phyloP scores from a whole-genome alignment of 768 basidiomycete species.

The Tylopilus sp. region DNA sequence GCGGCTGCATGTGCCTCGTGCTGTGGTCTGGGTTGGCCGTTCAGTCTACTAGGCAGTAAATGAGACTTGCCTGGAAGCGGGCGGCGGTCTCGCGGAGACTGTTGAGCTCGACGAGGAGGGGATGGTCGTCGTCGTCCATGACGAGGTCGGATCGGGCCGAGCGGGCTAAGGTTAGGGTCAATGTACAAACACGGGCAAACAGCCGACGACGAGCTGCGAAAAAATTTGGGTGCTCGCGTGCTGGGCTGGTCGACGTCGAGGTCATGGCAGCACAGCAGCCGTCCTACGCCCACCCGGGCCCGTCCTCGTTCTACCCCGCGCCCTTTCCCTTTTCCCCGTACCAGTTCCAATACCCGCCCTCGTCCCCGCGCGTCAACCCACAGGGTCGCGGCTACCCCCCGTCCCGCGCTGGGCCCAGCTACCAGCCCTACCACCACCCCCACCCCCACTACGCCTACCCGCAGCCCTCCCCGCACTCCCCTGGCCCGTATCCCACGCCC shows the following conservation, averaged over 20 bases:
- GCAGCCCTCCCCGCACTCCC: conserved; percentile 29
- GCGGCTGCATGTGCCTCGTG: conserved; percentile 68
- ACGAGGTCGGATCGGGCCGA: not conserved
- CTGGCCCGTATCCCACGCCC: conserved; percentile 24
- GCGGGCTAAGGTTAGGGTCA: conserved; percentile 20
- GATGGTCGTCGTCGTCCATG: conserved; percentile 31
- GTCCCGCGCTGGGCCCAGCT: conserved; percentile 37
- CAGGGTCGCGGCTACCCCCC: conserved; percentile 35
- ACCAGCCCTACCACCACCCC: conserved; percentile 36
- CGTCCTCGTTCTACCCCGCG: conserved; percentile 28
- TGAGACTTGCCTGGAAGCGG: conserved; percentile 45
- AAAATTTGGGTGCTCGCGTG: conserved; percentile 15
- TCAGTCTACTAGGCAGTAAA: not conserved
- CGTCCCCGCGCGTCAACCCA: conserved; percentile 31
- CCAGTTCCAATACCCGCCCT: conserved; percentile 40
- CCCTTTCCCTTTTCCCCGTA: conserved; percentile 34
- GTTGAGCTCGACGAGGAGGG: conserved; percentile 46
- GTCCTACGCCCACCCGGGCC: conserved; percentile 26
- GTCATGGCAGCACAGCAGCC: conserved; percentile 26
- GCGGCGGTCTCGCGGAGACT: conserved; percentile 45
- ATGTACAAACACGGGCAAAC: conserved; percentile 18
- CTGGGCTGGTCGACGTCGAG: conserved; percentile 5
- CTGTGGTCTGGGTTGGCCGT: conserved; percentile 31
- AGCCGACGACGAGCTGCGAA: not conserved
- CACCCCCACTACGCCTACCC: conserved; percentile 36